These are phyloP conservation scores for Phycomyces nitens DNA, from an alignment of 192 early-diverging fungal genomes.

Conservation along the genomic window DNA sequence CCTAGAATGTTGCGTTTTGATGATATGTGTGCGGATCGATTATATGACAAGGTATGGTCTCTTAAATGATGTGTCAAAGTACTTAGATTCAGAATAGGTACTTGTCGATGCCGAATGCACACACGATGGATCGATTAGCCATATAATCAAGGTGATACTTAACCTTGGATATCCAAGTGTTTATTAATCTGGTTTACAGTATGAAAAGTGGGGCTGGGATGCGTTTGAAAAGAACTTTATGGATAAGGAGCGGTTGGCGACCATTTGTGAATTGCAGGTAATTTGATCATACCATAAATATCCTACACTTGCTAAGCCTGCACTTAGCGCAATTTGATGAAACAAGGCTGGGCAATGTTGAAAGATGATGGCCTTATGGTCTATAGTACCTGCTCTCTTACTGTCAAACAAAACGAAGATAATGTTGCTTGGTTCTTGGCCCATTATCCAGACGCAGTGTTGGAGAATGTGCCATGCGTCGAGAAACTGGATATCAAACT, in stretches of 20 bases:
- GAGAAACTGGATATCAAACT: conserved; percentile 29
- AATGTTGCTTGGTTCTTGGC: conserved; percentile 77
- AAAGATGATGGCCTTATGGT: conserved; percentile 76
- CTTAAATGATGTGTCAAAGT: no score
- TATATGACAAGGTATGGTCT: conserved; percentile 54
- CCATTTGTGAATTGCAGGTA: conserved; percentile 64
- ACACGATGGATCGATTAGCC: conserved; percentile 86
- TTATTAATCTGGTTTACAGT: conserved; percentile 38
- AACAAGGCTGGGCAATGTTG: conserved; percentile 74
- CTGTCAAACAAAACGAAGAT: conserved; percentile 81
- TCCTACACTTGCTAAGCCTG: not conserved
- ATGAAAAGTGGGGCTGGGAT: conserved; percentile 78
- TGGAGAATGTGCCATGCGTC: conserved; percentile 54
- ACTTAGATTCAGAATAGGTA: no score
- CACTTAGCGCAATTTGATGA: conserved; percentile 58
- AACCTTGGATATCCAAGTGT: not conserved
- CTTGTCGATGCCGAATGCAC: conserved; percentile 72
- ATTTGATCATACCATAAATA: conserved; percentile 1
- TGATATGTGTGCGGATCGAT: conserved; percentile 63
- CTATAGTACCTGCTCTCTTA: conserved; percentile 83
- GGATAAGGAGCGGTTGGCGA: conserved; percentile 53
- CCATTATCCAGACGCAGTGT: conserved; percentile 33
- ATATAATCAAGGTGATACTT: conserved; percentile 60
- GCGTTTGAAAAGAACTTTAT: conserved; percentile 74
- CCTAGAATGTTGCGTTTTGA: conserved; percentile 62